Base-by-base conservation (phyloP, 2,329 filamentous ascomycete species). In the Xylaria sp. region DNA sequence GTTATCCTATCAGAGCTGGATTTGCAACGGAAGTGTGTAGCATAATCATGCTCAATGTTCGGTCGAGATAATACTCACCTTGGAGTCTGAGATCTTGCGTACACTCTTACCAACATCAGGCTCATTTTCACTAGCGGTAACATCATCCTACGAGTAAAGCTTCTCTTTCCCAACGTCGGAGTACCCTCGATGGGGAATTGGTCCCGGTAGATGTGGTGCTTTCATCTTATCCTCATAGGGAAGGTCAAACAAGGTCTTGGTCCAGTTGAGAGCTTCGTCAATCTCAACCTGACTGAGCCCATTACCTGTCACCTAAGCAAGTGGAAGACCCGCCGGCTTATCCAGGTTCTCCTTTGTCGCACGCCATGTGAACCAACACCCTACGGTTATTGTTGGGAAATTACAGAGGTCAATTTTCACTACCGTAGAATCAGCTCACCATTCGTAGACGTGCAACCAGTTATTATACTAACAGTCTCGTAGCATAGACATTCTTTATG, bases 111-210 rank as follows among this genome's bases (percentile, higher is more conserved):
- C 59, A 18, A 71, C 37, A 42, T 71, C 58, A 18, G 5, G 59
- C 16, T 25, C 50, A 10, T n/a, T 53, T 25, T 21, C 48, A 12
- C 54, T 57, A 1, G 50, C 25, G 21, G 47, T 18, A 4, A 70
- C 58, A 18, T 74, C 71, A 12, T 42, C 66, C 32, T 71, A 35
- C 35, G 73, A 71, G 44, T 75, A 75, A 1, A 73, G 66, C 27
- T 72, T 74, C 61, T 76, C 74, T 51, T 66, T 65, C 1, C 73
- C 72, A 23, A 73, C 65, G 2, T 69, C 67, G 4, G 74, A 76
- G 42, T 74, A 76, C 5, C 73, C 73, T 10, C 72, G 68, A 57
- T 74, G 74, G 4, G 73, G 71, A 51, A 73, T 73, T 10, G 64
- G 54, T 3, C 69, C 72, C 5, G 63, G 47, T 0, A 72, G 72